These are phyloP conservation scores for Umbellularia californica DNA, from an alignment of 164 flowering plant genomes.

Conservation along the genomic window DNA sequence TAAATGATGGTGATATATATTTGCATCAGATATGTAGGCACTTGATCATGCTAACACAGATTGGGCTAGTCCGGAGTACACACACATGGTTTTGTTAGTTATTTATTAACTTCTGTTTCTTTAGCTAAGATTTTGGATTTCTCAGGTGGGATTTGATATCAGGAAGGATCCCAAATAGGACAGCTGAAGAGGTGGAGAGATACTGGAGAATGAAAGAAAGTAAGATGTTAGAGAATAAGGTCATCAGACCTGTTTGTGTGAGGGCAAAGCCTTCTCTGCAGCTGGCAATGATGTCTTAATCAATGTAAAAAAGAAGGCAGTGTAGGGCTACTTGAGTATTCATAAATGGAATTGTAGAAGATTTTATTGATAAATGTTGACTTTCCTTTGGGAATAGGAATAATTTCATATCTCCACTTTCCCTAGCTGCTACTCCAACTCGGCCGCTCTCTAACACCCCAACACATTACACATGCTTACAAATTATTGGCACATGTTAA, in stretches of 20 bases:
- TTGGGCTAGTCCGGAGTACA: neutral
- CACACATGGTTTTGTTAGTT: neutral
- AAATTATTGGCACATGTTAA: no score
- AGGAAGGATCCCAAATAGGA: slow-evolving; percentile 10
- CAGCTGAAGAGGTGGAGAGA: slow-evolving; percentile 9
- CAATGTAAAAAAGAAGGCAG: neutral
- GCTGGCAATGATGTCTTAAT: neutral
- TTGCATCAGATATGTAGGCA: neutral
- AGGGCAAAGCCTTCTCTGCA: neutral
- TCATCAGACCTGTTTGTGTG: slow-evolving; percentile 3
- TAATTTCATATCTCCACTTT: slow-evolving; percentile 34
- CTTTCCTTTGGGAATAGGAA: no score
- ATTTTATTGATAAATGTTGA: no score
- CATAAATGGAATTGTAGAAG: no score
- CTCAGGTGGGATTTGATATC: slow-evolving; percentile 10
- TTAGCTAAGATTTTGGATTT: neutral
- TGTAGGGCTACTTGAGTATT: no score
- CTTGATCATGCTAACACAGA: neutral
- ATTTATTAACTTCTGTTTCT: neutral
- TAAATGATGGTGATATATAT: neutral
- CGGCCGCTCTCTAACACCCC: no score
- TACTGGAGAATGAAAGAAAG: slow-evolving; percentile 8
- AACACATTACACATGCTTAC: no score
- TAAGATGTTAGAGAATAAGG: neutral
- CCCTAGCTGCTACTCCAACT: no score